These are phyloP conservation scores for Protomyces gravidus DNA, from an alignment of 1,139 yeast species.

Conservation along the genomic window DNA sequence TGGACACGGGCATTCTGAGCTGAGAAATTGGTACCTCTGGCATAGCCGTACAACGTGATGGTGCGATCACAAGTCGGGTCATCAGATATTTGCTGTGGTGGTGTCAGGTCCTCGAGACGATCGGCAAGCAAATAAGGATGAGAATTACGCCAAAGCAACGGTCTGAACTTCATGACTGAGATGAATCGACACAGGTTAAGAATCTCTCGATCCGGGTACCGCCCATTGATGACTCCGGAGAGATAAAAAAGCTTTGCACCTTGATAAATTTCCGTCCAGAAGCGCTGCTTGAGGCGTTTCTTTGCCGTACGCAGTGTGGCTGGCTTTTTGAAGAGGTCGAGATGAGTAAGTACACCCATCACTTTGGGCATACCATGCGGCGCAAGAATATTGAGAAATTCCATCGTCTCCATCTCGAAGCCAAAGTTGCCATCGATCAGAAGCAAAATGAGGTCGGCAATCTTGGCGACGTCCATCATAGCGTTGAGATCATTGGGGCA, in stretches of 20 bases:
- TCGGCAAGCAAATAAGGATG: conserved; percentile 93
- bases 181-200: conserved; percentile 86
- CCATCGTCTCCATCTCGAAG: conserved; percentile 99
- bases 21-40: conserved; percentile 89
- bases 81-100: conserved; percentile 73
- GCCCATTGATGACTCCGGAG: conserved; percentile 93
- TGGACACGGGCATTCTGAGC: conserved; percentile 74
- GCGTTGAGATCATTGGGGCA: conserved; percentile 89
- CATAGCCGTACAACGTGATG: conserved; percentile 86
- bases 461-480: conserved; percentile 93
- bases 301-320: conserved; percentile 87
- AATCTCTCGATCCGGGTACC: conserved; percentile 96
- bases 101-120: conserved; percentile 91
- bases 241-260: conserved; percentile 95
- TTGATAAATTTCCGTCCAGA: conserved; percentile 98
- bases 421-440: conserved; percentile 97
- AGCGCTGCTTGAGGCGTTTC: conserved; percentile 84
- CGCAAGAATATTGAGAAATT: conserved; percentile 88
- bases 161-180: conserved; percentile 96
- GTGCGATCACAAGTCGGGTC: conserved; percentile 83
- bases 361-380: conserved; percentile 99
- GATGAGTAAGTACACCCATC: conserved; percentile 90
- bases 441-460: conserved; percentile 84
- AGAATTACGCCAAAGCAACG: conserved; percentile 97
- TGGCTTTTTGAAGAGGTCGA: conserved; percentile 86